Conservation (phyloP, 768 basidiomycete species). For the Rhizopogon sp. region DNA sequence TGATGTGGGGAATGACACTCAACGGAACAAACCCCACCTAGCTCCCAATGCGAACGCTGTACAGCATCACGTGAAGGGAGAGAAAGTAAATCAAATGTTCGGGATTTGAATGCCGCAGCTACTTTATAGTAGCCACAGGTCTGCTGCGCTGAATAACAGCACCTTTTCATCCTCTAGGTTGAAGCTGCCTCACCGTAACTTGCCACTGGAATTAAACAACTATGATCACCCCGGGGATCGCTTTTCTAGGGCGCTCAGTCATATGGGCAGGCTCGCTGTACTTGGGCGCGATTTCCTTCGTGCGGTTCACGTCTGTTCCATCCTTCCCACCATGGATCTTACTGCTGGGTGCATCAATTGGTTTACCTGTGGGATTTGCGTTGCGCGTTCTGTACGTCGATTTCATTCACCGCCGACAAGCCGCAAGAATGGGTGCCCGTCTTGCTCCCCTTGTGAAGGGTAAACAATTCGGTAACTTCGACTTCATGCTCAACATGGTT, state of each 20-base stretch:
- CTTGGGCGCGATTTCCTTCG: not conserved
- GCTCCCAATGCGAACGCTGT: too few relatives aligned
- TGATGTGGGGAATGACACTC: too few relatives aligned
- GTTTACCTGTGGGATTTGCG: conserved; percentile 29
- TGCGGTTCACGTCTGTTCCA: conserved; percentile 11
- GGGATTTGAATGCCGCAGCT: too few relatives aligned
- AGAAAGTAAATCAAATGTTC: conserved; percentile 5
- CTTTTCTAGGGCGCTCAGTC: conserved; percentile 5
- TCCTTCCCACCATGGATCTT: conserved; percentile 35
- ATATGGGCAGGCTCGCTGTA: not conserved
- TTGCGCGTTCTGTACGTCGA: conserved; percentile 26
- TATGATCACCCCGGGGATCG: conserved; percentile 14
- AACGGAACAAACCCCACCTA: too few relatives aligned
- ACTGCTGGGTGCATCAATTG: conserved; percentile 22
- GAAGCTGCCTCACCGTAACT: not conserved
- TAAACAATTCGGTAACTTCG: conserved; percentile 39
- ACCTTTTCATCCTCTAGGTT: not conserved
- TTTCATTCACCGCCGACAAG: conserved; percentile 28
- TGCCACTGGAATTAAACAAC: not conserved
- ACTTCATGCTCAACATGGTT: conserved; percentile 33
- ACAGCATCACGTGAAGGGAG: conserved; percentile 3
- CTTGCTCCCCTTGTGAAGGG: conserved; percentile 35
- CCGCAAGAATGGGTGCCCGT: conserved; percentile 42
- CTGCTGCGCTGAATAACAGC: not conserved
- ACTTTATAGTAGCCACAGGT: not conserved